phyloP scores from a whole-genome alignment of 1,284 basidiomycete species.

The Ceratobasidium sp. region DNA sequence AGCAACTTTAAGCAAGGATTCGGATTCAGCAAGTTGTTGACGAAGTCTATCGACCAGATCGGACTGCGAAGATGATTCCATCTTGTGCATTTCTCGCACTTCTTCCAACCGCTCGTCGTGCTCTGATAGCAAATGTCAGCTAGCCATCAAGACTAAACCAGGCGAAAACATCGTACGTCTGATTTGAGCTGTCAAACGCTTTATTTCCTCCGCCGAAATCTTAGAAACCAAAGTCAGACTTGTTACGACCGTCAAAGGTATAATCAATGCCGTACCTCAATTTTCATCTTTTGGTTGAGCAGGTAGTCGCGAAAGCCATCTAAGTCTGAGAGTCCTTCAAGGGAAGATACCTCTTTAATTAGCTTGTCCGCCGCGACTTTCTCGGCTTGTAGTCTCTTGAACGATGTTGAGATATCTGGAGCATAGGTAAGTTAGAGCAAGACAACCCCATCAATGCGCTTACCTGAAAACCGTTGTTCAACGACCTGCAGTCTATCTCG shows the following conservation, averaged over 20 bases:
- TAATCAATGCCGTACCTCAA: constrained; percentile 65
- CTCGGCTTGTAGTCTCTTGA: constrained; percentile 79
- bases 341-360: constrained; percentile 78
- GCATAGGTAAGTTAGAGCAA: constrained; percentile 26
- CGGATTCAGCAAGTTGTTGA: constrained; percentile 76
- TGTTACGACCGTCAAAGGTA: not conserved
- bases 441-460: constrained; percentile 46
- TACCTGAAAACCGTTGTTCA: constrained; percentile 80
- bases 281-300: constrained; percentile 74
- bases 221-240: constrained; percentile 54
- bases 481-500: constrained; percentile 75
- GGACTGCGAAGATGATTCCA: constrained; percentile 81
- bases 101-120: constrained; percentile 89
- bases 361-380: constrained; percentile 77
- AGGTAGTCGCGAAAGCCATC: constrained; percentile 81
- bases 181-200: constrained; percentile 77
- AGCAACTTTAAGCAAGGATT: constrained; percentile 65
- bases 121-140: constrained; percentile 62
- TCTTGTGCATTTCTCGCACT: constrained; percentile 81
- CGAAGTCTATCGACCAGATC: constrained; percentile 79
- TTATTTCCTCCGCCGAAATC: constrained; percentile 80
- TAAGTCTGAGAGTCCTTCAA: constrained; percentile 75
- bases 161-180: constrained; percentile 66
- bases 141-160: too few relatives aligned
- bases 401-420: constrained; percentile 80